Percentiles rank a stretch among this genome's conserved stretches.
phyloP scores from a whole-genome alignment of 441 rosid genomes.

The Dalechampia spathulata region DNA sequence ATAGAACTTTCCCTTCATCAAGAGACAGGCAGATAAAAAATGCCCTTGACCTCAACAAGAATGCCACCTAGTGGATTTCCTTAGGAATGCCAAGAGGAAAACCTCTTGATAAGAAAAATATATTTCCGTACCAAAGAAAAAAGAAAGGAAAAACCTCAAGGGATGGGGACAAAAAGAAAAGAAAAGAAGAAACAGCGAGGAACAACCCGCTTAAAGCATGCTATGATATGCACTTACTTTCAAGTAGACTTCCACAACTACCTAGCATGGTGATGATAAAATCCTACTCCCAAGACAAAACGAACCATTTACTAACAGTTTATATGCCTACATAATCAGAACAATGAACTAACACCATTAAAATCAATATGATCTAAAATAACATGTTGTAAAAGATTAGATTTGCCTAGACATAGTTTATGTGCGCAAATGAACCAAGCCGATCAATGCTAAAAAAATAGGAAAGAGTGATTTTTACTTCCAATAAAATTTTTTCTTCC shows the following conservation, averaged over 20 bases:
- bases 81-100: no score
- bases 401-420: no score
- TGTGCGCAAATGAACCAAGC: neutral
- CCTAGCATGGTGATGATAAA: neutral
- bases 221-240: neutral
- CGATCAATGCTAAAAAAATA: neutral
- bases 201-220: neutral
- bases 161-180: no score
- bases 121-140: neutral
- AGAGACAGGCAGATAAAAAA: neutral
- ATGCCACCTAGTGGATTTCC: no score
- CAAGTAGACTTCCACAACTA: no score
- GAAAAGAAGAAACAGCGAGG: no score
- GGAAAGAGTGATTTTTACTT: no score
- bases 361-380: no score
- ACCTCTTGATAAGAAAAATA: neutral
- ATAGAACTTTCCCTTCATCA: neutral
- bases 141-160: neutral
- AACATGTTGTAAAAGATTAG: no score
- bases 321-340: no score
- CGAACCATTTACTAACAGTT: neutral
- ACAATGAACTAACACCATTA: neutral
- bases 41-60: no score
- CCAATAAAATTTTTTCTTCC: neutral
- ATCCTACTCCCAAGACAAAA: no score